A percentile compares a stretch with the other conserved stretches of the same genome.
Conservation (phyloP, 1,139 yeast species). For the Eremothecium sinecaudum region DNA sequence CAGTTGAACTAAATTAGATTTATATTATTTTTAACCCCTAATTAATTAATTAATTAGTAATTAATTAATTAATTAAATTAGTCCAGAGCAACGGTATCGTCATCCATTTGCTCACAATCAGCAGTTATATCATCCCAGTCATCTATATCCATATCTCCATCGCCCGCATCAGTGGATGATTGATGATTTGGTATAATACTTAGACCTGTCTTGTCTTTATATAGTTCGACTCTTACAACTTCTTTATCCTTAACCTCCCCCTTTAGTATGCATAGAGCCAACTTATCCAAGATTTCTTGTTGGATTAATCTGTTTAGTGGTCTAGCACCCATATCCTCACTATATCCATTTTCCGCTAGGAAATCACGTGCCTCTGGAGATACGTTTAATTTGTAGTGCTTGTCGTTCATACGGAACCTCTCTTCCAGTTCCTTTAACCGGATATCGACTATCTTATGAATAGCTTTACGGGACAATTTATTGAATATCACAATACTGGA, state of each 20-base stretch:
- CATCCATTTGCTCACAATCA: constrained; percentile 1
- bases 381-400: constrained; percentile 58
- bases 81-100: constrained; percentile 1
- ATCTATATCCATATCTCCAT: constrained; percentile 42
- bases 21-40: background rate
- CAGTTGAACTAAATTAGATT: background rate
- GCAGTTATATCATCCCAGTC: constrained; percentile 29
- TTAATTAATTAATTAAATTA: background rate
- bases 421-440: constrained; percentile 76
- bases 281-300: constrained; percentile 69
- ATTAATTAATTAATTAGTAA: background rate
- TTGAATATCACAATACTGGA: constrained; percentile 88
- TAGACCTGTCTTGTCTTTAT: constrained; percentile 47
- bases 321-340: constrained; percentile 91
- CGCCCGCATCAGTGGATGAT: constrained; percentile 45
- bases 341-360: constrained; percentile 77
- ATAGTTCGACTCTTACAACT: constrained; percentile 56
- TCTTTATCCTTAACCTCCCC: constrained; percentile 89
- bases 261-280: constrained; percentile 80
- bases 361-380: constrained; percentile 70
- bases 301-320: constrained; percentile 94
- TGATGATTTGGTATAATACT: constrained; percentile 84
- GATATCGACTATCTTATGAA: constrained; percentile 80
- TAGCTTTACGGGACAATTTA: constrained; percentile 83
- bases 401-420: constrained; percentile 77